phyloP scores from a whole-genome alignment of 225 moss, liverwort and hornwort genomes.

The Pleurozium schreberi region DNA sequence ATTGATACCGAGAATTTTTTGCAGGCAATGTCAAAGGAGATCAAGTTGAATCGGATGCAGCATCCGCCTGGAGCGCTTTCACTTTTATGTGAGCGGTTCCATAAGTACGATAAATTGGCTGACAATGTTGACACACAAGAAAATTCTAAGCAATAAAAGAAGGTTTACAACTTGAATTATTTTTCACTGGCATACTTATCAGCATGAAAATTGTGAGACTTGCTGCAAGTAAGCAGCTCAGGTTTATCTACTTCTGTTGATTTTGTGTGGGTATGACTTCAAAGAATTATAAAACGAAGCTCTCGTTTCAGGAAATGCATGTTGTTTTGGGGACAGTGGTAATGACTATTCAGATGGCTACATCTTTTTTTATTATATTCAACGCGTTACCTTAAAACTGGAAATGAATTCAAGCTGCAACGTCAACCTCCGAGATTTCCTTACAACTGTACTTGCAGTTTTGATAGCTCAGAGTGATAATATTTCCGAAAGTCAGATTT shows the following conservation, averaged over 20 bases:
- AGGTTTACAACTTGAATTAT: background rate
- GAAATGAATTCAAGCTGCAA: background rate
- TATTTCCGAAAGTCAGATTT: background rate
- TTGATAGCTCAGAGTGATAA: background rate
- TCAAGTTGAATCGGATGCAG: constrained; percentile 90
- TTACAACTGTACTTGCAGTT: background rate
- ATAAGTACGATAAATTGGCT: constrained; percentile 52
- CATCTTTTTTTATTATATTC: background rate
- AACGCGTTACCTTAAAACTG: too few relatives aligned
- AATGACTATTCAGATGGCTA: background rate
- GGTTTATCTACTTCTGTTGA: background rate
- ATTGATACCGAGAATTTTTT: background rate
- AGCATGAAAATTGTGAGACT: background rate
- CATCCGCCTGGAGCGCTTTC: constrained; percentile 61
- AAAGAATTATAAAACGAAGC: background rate
- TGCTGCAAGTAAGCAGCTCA: background rate
- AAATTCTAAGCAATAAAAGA: background rate
- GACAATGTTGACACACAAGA: background rate
- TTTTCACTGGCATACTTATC: background rate
- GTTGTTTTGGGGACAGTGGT: background rate
- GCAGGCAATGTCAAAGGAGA: constrained; percentile 87
- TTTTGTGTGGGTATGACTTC: background rate
- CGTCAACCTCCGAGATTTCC: background rate
- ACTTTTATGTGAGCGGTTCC: constrained; percentile 59
- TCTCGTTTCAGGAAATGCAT: background rate